Evolutionary conservation across 139 green algal genomes (phyloP), one percentile per base, ranked within the genome.

Genomic region (Closterium sp.): DNA sequence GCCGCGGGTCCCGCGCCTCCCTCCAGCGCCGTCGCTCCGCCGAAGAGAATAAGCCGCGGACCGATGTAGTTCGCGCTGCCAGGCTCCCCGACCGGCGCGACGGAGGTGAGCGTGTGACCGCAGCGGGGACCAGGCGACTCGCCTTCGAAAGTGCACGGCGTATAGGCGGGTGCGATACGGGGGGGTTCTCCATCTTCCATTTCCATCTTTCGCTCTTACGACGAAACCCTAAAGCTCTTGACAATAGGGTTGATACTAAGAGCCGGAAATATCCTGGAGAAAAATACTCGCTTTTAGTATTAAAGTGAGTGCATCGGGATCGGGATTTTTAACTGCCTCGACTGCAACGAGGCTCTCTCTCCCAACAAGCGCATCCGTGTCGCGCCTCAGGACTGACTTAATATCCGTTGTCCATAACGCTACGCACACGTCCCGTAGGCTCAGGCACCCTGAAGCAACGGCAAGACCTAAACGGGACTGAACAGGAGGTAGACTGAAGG

Each of bases 81-180:
- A 33, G 91, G 91, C 76, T 94, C 91, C 21, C 91, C 91, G 23
- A 93, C 36, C 34, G 91, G 34, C 34, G 89, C 89, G 21, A 94
- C 81, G 32, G 91, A 25, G 81, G 91, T 94, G 64, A 94, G n/a
- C 33, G 91, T 94, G 31, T 94, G 91, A 28, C 91, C 91, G 33
- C 91, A 94, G 4, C 91, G 89, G 23, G 89, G 88, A 1, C 89
- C 89, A 0, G 89, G 91, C 21, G 31, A 34, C 36, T 93, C 91
- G 10, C 76, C 88, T 31, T 89, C 28, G 30, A 34, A 34, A 30
- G 83, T 28, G 12, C 93, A 34, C 25, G 35, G 69, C 2, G 69
- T 30, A 33, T 76, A 93, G 19, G 76, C 76, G 25, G 91, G 91
- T 86, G 90, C 90, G 33, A 86, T 28, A 43, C 90, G 90, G 1